These are phyloP conservation scores for Citrullus amarus DNA, from an alignment of 306 rosid species.

Conservation along the genomic window DNA sequence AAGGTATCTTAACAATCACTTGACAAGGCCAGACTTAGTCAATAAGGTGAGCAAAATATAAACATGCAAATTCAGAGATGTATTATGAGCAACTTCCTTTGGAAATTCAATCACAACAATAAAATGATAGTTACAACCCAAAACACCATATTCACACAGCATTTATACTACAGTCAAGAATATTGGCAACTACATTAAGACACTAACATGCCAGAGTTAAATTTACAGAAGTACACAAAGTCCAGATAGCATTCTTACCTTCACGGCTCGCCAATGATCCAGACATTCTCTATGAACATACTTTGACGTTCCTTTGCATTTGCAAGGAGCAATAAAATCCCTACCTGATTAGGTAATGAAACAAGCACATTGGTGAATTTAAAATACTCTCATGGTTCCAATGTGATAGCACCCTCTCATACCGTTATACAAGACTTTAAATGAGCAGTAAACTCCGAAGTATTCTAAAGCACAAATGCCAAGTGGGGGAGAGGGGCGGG, in stretches of 20 bases:
- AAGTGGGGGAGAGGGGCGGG: neutral
- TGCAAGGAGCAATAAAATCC: slow-evolving; percentile 97
- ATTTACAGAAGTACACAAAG: slow-evolving; percentile 1
- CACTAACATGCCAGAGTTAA: neutral
- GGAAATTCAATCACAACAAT: neutral
- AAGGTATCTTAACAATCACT: neutral
- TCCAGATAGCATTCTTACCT: slow-evolving; percentile 32
- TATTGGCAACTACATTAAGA: neutral
- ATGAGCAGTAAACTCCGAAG: neutral
- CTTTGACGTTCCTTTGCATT: slow-evolving; percentile 93
- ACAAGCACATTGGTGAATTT: slow-evolving; percentile 8
- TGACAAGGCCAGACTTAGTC: neutral
- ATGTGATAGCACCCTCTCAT: neutral
- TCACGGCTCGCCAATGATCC: slow-evolving; percentile 98
- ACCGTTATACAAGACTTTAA: neutral
- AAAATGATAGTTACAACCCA: no score
- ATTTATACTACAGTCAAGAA: neutral
- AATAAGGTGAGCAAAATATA: neutral
- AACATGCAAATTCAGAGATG: neutral
- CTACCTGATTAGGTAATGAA: slow-evolving; percentile 47
- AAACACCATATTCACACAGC: neutral
- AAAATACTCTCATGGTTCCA: neutral
- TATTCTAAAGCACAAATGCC: neutral
- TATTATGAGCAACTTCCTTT: neutral
- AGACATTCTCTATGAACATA: slow-evolving; percentile 93